These are phyloP conservation scores for Globisporangium parvum DNA, from an alignment of 352 stramenopile genomes.

Conservation along the genomic window DNA sequence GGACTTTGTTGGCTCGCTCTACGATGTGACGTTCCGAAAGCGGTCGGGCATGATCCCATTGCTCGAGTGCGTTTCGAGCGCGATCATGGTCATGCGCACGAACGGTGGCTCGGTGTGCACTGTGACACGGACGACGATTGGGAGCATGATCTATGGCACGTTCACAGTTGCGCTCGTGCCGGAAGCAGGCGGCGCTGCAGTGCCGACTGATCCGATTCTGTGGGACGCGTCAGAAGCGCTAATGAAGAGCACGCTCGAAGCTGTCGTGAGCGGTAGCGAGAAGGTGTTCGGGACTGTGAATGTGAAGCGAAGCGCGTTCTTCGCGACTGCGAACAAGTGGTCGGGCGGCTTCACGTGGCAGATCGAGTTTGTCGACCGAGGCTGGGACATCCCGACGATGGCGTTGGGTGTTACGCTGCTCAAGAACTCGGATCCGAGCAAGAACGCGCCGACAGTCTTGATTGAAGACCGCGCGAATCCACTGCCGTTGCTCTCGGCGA, in stretches of 20 bases:
- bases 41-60: constrained; percentile 54
- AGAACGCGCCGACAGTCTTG: constrained; percentile 14
- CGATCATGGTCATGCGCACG: constrained; percentile 25
- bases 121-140: constrained; percentile 30
- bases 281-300: constrained; percentile 83
- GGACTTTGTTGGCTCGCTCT: constrained; percentile 51
- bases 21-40: constrained; percentile 58
- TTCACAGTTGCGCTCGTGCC: constrained; percentile 52
- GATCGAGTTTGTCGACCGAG: constrained; percentile 86
- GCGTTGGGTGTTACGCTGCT: constrained; percentile 19
- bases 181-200: constrained; percentile 22
- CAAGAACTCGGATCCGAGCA: constrained; percentile 18
- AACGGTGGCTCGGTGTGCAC: constrained; percentile 21
- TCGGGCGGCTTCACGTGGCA: constrained; percentile 92
- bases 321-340: constrained; percentile 83
- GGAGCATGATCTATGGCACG: constrained; percentile 63
- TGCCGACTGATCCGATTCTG: constrained; percentile 31
- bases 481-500: constrained; percentile 45
- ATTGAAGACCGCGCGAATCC: constrained; percentile 42
- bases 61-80: constrained; percentile 29
- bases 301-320: constrained; percentile 80
- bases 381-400: constrained; percentile 86
- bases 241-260: constrained; percentile 50
- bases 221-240: constrained; percentile 74
- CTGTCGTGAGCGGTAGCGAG: constrained; percentile 30